phyloP scores from a whole-genome alignment of 805 yeast species.

The Myxozyma neglecta region DNA sequence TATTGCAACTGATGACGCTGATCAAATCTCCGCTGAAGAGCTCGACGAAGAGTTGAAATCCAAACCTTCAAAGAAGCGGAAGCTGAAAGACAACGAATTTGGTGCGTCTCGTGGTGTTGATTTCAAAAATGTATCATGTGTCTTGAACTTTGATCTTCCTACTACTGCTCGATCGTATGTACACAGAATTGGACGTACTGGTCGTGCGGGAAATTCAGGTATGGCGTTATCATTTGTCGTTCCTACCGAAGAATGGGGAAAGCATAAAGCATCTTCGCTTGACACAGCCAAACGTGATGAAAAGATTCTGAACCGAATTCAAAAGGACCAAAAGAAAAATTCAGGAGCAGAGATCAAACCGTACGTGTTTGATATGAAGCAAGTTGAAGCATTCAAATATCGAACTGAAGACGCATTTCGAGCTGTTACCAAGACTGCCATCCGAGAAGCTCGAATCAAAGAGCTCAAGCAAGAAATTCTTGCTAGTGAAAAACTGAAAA shows the following conservation, averaged over 20 bases:
- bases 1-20: constrained; percentile 92
- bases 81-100: constrained; percentile 64
- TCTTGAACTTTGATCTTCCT: constrained; percentile 91
- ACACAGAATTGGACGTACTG: constrained; percentile 95
- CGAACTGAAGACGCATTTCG: constrained; percentile 97
- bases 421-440: constrained; percentile 84
- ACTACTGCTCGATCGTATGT: constrained; percentile 83
- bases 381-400: constrained; percentile 92
- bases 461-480: constrained; percentile 85
- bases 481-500: constrained; percentile 82
- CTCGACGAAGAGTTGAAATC: constrained; percentile 31
- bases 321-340: constrained; percentile 68
- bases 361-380: constrained; percentile 85
- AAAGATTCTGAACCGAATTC: constrained; percentile 72
- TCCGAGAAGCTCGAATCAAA: constrained; percentile 88
- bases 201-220: constrained; percentile 94
- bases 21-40: constrained; percentile 45
- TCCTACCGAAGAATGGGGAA: constrained; percentile 78
- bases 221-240: constrained; percentile 92
- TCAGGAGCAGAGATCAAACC: constrained; percentile 59
- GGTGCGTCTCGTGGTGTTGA: constrained; percentile 98
- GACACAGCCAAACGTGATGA: constrained; percentile 79
- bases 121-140: constrained; percentile 94
- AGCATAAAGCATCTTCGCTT: constrained; percentile 77
- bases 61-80: constrained; percentile 25